phyloP scores from a whole-genome alignment of 495 filamentous ascomycete genomes.

The Penicillium silybi region DNA sequence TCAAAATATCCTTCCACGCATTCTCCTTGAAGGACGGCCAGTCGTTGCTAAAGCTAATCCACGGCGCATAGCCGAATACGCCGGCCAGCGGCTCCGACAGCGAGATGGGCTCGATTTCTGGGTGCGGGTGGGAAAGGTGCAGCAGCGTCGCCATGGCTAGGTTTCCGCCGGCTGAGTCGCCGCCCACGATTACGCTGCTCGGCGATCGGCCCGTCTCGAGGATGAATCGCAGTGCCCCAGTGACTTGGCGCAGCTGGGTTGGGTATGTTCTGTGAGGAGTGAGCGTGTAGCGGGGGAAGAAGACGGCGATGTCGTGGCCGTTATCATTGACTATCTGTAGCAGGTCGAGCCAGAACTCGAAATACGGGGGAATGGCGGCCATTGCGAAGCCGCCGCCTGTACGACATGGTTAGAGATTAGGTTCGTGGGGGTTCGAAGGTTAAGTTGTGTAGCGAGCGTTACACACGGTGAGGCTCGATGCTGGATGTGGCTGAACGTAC shows the following conservation, averaged over 20 bases:
- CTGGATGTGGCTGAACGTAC: slow-evolving; percentile 23
- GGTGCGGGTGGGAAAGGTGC: slow-evolving; percentile 60
- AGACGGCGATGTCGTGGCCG: slow-evolving; percentile 46
- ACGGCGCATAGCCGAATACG: slow-evolving; percentile 51
- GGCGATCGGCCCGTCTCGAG: slow-evolving; percentile 39
- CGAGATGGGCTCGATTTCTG: slow-evolving; percentile 35
- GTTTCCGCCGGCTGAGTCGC: slow-evolving; percentile 65
- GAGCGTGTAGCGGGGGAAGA: slow-evolving; percentile 54
- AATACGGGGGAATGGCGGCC: slow-evolving; percentile 36
- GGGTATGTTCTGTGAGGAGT: slow-evolving; percentile 53
- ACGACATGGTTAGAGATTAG: background rate
- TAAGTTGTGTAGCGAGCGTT: background rate
- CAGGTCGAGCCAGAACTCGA: slow-evolving; percentile 45
- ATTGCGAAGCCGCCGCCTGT: slow-evolving; percentile 58
- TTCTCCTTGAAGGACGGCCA: slow-evolving; percentile 43
- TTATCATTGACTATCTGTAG: slow-evolving; percentile 37
- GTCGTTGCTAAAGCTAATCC: slow-evolving; percentile 46
- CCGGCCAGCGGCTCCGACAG: slow-evolving; percentile 41
- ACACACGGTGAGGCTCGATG: background rate
- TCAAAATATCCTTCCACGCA: slow-evolving; percentile 46
- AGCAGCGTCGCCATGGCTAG: slow-evolving; percentile 50
- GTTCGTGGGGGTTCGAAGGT: background rate
- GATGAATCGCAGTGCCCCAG: slow-evolving; percentile 50
- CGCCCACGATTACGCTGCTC: slow-evolving; percentile 47
- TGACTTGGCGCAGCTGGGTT: slow-evolving; percentile 54